Percentiles rank a stretch among this genome's conserved stretches.
Conservation (phyloP, 192 early-diverging fungal genomes). For the Neocallimastix lanati region DNA sequence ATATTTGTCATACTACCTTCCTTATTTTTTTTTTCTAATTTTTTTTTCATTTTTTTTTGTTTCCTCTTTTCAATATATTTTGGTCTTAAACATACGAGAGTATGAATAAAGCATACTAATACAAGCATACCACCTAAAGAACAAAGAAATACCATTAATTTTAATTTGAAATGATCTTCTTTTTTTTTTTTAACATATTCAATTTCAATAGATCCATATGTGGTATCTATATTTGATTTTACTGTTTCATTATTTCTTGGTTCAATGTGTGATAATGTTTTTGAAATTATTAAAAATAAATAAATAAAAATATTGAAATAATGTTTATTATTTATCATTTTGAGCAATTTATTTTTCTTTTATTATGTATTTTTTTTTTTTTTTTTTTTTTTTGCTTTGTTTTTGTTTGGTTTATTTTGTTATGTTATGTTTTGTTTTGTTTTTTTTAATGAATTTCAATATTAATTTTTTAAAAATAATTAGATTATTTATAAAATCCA, state of each 20-base stretch:
- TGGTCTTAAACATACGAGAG: neutral
- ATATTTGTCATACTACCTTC: neutral
- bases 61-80: neutral
- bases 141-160: neutral
- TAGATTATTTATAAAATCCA: too few relatives aligned
- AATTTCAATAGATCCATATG: neutral
- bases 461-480: too few relatives aligned
- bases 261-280: too few relatives aligned
- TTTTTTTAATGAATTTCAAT: too few relatives aligned
- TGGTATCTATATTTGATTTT: neutral
- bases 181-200: neutral
- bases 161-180: neutral
- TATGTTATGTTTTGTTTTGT: too few relatives aligned
- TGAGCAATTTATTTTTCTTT: too few relatives aligned
- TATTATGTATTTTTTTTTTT: too few relatives aligned
- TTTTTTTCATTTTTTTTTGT: neutral
- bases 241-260: neutral
- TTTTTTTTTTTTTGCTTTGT: too few relatives aligned
- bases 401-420: too few relatives aligned
- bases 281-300: too few relatives aligned
- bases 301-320: too few relatives aligned
- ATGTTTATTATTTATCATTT: too few relatives aligned
- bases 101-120: neutral
- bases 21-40: neutral
- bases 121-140: neutral